phyloP scores from a whole-genome alignment of 352 stramenopile genomes.

The Phytopythium cucurbitacearum region DNA sequence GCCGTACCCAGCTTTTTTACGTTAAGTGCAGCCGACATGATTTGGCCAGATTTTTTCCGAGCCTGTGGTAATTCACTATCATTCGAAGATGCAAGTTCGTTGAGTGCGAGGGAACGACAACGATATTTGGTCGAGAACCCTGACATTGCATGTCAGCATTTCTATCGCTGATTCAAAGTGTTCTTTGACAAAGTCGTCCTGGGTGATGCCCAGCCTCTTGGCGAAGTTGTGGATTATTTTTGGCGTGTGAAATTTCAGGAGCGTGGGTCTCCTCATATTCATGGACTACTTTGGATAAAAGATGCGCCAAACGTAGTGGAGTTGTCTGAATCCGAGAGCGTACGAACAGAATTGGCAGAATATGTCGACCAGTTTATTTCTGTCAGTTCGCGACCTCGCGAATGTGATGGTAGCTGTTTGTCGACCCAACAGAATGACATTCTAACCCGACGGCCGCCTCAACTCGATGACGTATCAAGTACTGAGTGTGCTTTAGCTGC shows the following conservation, averaged over 20 bases:
- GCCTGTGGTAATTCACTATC: constrained; percentile 9
- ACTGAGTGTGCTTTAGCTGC: constrained; percentile 8
- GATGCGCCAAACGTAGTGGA: constrained; percentile 12
- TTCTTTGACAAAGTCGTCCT: constrained; percentile 13
- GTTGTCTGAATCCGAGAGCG: constrained; percentile 8
- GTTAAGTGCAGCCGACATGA: constrained; percentile 22
- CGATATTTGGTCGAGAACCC: constrained; percentile 14
- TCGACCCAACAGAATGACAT: constrained; percentile 1
- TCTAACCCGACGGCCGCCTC: neutral
- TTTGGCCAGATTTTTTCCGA: constrained; percentile 22
- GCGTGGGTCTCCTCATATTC: constrained; percentile 16
- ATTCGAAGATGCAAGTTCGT: neutral
- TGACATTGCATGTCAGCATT: constrained; percentile 14
- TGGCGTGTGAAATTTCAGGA: constrained; percentile 24
- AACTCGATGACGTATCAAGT: neutral
- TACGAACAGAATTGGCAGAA: constrained; percentile 1
- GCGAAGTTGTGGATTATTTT: constrained; percentile 16
- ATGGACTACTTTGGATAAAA: constrained; percentile 19
- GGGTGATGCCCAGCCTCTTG: constrained; percentile 5
- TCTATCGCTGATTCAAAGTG: constrained; percentile 14
- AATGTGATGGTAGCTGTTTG: neutral
- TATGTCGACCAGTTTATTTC: constrained; percentile 10
- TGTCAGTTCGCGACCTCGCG: constrained; percentile 1
- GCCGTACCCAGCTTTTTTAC: constrained; percentile 19
- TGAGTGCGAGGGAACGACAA: neutral